phyloP scores from a whole-genome alignment of 805 yeast genomes.

The Saturnispora sanitii region DNA sequence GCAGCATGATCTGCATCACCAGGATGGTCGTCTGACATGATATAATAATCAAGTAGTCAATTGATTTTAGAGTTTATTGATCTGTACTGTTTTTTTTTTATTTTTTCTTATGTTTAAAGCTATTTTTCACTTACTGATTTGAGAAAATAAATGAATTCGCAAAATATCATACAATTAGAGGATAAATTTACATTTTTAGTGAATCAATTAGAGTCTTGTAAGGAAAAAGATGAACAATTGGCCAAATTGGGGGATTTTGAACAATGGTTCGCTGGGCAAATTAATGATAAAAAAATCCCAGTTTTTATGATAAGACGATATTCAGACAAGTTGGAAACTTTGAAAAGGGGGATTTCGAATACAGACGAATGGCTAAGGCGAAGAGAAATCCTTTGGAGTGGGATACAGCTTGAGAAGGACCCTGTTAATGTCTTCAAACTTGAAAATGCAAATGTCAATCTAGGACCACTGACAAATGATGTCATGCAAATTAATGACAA shows the following conservation, averaged over 20 bases:
- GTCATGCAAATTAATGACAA: not conserved
- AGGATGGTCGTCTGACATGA: slow-evolving; percentile 1
- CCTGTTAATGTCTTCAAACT: not conserved
- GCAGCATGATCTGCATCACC: slow-evolving; percentile 20
- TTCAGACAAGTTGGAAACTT: slow-evolving; percentile 13
- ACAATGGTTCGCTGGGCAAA: slow-evolving; percentile 14
- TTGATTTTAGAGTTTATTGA: too few species aligned
- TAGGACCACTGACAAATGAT: not conserved
- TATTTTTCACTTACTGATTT: too few species aligned
- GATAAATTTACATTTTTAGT: slow-evolving; percentile 6
- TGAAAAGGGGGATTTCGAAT: slow-evolving; percentile 6
- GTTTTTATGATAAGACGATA: slow-evolving; percentile 20
- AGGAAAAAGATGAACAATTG: not conserved
- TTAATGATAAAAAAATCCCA: slow-evolving; percentile 15
- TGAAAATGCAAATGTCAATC: not conserved
- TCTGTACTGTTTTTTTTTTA: not conserved
- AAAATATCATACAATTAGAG: slow-evolving; percentile 14
- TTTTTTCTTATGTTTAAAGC: not conserved
- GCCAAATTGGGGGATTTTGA: slow-evolving; percentile 6
- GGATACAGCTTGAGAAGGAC: slow-evolving; percentile 1
- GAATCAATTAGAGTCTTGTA: not conserved
- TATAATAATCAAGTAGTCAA: too few species aligned
- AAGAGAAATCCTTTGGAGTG: not conserved
- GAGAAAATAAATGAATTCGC: slow-evolving; percentile 13
- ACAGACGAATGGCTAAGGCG: not conserved